Evolutionary conservation across 1,139 yeast species (phyloP).

Genomic region (Arxiozyma telluris): DNA sequence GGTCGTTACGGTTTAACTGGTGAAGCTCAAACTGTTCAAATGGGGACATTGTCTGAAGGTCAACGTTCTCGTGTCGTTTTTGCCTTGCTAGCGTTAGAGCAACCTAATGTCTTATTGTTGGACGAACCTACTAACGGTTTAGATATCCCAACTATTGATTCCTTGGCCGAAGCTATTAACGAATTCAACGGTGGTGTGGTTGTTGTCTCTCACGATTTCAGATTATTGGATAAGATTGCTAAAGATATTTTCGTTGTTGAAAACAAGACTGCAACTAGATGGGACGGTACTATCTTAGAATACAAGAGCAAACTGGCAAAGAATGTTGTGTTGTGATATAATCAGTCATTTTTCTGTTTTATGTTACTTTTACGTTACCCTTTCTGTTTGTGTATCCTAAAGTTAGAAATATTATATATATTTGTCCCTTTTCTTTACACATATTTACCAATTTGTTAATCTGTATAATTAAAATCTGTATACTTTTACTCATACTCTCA

Average conservation of each 20-base stretch:
- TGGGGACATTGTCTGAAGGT: slow-evolving; percentile 98
- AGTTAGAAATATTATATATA: no score
- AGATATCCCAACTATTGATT: slow-evolving; percentile 96
- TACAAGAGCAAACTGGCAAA: slow-evolving; percentile 91
- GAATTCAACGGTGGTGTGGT: slow-evolving; percentile 96
- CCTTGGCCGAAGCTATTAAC: slow-evolving; percentile 92
- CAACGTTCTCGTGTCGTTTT: slow-evolving; percentile 98
- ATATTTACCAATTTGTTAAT: not conserved
- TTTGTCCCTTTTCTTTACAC: not conserved
- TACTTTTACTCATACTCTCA: not conserved
- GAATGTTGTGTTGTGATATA: slow-evolving; percentile 59
- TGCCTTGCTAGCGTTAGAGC: slow-evolving; percentile 88
- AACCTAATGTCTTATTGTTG: slow-evolving; percentile 86
- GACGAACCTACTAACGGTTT: slow-evolving; percentile 99
- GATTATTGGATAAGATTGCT: slow-evolving; percentile 93
- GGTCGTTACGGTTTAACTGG: slow-evolving; percentile 99
- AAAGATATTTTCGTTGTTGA: slow-evolving; percentile 95
- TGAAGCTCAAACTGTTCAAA: slow-evolving; percentile 96
- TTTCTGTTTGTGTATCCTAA: no score
- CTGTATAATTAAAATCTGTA: not conserved
- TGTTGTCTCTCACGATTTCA: slow-evolving; percentile 98
- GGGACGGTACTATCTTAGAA: slow-evolving; percentile 87
- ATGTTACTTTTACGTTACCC: not conserved
- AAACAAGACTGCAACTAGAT: slow-evolving; percentile 86
- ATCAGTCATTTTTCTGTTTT: not conserved